Percentiles rank a stretch among this genome's conserved stretches.
Conservation (phyloP, 805 yeast species). For the Cyberlindnera misumaiensis region DNA sequence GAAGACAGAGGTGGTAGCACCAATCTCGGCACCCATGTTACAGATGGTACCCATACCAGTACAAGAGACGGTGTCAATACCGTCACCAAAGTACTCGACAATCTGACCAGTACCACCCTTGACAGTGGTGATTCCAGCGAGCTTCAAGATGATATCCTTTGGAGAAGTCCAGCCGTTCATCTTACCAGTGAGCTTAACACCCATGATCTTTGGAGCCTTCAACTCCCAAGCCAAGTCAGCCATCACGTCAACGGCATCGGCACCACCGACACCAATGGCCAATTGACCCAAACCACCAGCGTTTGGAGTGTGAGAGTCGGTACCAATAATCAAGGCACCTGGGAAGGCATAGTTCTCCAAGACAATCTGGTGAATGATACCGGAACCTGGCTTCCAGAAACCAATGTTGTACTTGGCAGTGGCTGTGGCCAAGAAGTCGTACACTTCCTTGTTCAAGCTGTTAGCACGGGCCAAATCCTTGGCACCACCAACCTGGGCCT, state of each 20-base stretch:
- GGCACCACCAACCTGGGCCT: constrained; percentile 88
- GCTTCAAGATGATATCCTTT: constrained; percentile 87
- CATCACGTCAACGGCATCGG: constrained; percentile 97
- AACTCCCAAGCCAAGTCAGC: constrained; percentile 95
- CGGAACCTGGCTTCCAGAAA: constrained; percentile 99
- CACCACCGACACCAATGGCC: constrained; percentile 99
- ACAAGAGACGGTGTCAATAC: constrained; percentile 86
- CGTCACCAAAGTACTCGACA: constrained; percentile 94
- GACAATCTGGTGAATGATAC: constrained; percentile 95
- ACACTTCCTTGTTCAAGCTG: constrained; percentile 88
- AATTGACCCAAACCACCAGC: constrained; percentile 98
- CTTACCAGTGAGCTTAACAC: constrained; percentile 89
- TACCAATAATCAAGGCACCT: constrained; percentile 93
- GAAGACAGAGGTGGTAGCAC: constrained; percentile 97
- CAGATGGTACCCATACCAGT: constrained; percentile 99
- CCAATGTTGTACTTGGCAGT: constrained; percentile 95
- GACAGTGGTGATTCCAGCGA: constrained; percentile 92
- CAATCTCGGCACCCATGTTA: constrained; percentile 99
- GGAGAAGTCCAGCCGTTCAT: constrained; percentile 96
- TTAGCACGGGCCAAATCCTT: constrained; percentile 82
- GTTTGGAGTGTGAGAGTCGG: constrained; percentile 98
- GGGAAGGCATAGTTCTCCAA: constrained; percentile 96
- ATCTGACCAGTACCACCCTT: constrained; percentile 98
- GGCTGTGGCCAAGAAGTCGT: constrained; percentile 82
- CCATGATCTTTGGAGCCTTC: constrained; percentile 92